These are phyloP conservation scores for Juglanconis oblonga DNA, from an alignment of 2,329 filamentous ascomycete genomes.

Conservation along the genomic window DNA sequence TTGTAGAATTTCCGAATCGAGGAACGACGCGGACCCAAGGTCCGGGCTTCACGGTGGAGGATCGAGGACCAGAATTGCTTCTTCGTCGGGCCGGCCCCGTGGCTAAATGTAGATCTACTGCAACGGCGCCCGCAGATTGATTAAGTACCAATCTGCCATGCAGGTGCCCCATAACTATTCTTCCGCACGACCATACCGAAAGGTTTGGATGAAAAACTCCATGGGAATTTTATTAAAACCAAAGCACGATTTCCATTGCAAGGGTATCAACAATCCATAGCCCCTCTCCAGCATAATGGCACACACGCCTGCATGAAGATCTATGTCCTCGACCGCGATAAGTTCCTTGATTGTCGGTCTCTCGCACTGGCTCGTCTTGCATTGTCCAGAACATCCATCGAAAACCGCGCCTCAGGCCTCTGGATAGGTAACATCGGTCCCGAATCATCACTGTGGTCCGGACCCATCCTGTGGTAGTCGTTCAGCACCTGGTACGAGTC, in stretches of 20 bases:
- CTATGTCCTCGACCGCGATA: conserved; percentile 3
- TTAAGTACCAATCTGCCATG: neutral
- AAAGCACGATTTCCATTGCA: neutral
- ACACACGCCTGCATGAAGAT: neutral
- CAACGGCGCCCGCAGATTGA: neutral
- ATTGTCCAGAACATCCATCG: neutral
- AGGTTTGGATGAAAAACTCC: too few species aligned
- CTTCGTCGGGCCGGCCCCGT: neutral
- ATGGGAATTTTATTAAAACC: too few species aligned
- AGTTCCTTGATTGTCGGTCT: neutral
- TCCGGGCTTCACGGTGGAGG: neutral
- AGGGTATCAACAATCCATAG: neutral
- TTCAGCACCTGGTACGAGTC: conserved; percentile 6
- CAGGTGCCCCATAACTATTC: too few species aligned
- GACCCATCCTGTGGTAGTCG: conserved; percentile 1
- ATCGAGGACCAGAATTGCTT: too few species aligned
- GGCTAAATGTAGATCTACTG: neutral
- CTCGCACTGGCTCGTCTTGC: neutral
- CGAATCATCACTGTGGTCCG: conserved; percentile 17
- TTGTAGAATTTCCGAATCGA: neutral
- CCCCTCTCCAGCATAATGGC: neutral
- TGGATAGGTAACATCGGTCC: conserved; percentile 17
- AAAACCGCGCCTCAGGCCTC: conserved; percentile 9
- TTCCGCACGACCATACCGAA: too few species aligned
- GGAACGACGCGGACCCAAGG: neutral